Conservation (phyloP, 106 monocot genomes). For the Acorus calamus region DNA sequence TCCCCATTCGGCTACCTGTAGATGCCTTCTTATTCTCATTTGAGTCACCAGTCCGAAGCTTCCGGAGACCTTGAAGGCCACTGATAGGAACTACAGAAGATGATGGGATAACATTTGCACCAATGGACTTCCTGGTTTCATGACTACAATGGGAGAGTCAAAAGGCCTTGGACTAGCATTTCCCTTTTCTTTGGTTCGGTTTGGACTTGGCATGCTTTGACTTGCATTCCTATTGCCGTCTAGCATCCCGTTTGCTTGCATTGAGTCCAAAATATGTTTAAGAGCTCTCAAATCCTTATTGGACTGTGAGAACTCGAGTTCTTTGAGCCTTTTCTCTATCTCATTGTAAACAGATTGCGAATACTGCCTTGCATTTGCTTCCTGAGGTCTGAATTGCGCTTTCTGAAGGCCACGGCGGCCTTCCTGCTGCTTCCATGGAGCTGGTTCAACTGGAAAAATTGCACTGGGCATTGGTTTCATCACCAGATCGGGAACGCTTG, state of each 20-base stretch:
- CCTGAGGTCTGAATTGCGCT: constrained; percentile 6
- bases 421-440: constrained; percentile 65
- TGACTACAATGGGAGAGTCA: constrained; percentile 61
- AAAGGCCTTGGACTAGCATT: constrained; percentile 15
- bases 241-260: constrained; percentile 40
- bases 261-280: constrained; percentile 61
- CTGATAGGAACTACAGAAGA: constrained; percentile 24
- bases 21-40: constrained; percentile 12
- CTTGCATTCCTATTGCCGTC: constrained; percentile 22
- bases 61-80: constrained; percentile 24
- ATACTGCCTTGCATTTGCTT: constrained; percentile 22
- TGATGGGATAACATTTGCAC: constrained; percentile 13
- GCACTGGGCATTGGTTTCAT: constrained; percentile 28
- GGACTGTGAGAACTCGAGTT: constrained; percentile 56
- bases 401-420: constrained; percentile 8
- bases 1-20: constrained; percentile 3
- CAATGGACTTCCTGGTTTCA: constrained; percentile 57
- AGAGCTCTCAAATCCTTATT: constrained; percentile 73
- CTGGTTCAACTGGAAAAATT: constrained; percentile 42
- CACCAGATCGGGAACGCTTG: not conserved
- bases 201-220: not conserved
- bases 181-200: constrained; percentile 3
- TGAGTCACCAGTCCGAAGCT: constrained; percentile 23
- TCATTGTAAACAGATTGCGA: constrained; percentile 42
- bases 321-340: constrained; percentile 46